phyloP scores from a whole-genome alignment of 108 stramenopile genomes.

The Pseudonitzschia multistriata region DNA sequence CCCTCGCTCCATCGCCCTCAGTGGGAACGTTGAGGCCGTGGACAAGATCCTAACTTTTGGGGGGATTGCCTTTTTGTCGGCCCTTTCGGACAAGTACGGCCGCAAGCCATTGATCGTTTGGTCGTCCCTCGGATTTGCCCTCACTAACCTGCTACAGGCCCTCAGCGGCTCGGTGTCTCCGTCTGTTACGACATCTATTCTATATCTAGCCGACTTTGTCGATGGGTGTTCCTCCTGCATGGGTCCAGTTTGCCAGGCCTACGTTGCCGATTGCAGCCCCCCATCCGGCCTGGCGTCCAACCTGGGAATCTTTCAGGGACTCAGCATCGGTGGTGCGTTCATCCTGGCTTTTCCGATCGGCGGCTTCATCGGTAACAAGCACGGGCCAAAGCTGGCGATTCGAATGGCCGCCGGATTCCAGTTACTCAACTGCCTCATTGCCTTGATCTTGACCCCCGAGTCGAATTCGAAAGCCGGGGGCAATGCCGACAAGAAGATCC shows the following conservation, averaged over 20 bases:
- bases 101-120: slow-evolving; percentile 5
- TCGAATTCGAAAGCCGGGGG: neutral
- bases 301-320: slow-evolving; percentile 9
- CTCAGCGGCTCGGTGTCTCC: neutral
- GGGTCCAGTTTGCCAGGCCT: slow-evolving; percentile 5
- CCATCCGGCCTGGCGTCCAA: slow-evolving; percentile 1
- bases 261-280: slow-evolving; percentile 1
- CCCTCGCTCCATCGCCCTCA: neutral
- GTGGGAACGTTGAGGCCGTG: slow-evolving; percentile 7
- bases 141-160: slow-evolving; percentile 6
- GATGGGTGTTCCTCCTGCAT: slow-evolving; percentile 9
- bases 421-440: neutral
- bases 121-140: slow-evolving; percentile 10
- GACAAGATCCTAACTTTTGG: slow-evolving; percentile 8
- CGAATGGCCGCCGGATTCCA: slow-evolving; percentile 1
- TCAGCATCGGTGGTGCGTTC: slow-evolving; percentile 4
- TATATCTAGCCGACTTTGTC: slow-evolving; percentile 5
- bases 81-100: slow-evolving; percentile 3
- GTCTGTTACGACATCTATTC: neutral
- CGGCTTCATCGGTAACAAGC: neutral
- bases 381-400: neutral
- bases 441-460: neutral
- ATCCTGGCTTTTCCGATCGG: slow-evolving; percentile 8
- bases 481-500: neutral
- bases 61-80: slow-evolving; percentile 6